Evolutionary conservation across 2,329 filamentous ascomycete genomes (phyloP).

Genomic region (Penicillium sp.): DNA sequence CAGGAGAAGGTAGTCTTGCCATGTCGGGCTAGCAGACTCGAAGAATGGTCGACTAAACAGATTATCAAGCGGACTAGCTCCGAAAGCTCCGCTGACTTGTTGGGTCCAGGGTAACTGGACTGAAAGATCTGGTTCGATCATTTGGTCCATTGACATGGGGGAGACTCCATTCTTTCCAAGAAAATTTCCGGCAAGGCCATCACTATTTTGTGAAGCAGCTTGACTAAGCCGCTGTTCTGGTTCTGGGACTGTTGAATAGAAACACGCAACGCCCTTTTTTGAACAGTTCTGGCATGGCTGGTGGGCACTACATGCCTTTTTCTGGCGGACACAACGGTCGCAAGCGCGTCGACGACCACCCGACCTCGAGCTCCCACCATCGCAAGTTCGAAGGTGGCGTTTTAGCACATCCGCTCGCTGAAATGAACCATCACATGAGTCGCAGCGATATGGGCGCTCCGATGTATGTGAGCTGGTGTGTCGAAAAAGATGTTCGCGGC

Average conservation of each 20-base stretch:
- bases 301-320: slow-evolving; percentile 40
- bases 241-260: slow-evolving; percentile 24
- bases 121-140: background rate
- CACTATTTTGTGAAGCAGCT: background rate
- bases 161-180: background rate
- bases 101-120: background rate
- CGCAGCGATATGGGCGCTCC: slow-evolving; percentile 40
- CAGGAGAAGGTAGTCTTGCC: slow-evolving; percentile 19
- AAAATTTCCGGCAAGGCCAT: background rate
- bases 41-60: slow-evolving; percentile 2
- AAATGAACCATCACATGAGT: slow-evolving; percentile 38
- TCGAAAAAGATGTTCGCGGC: slow-evolving; percentile 44
- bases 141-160: background rate
- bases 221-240: background rate
- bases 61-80: slow-evolving; percentile 6
- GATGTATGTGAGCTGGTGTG: slow-evolving; percentile 40
- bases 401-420: slow-evolving; percentile 45
- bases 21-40: slow-evolving; percentile 11
- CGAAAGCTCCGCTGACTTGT: slow-evolving; percentile 3
- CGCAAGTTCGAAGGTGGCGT: slow-evolving; percentile 41
- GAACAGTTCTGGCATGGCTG: slow-evolving; percentile 38
- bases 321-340: slow-evolving; percentile 41
- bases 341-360: slow-evolving; percentile 37
- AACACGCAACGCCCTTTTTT: slow-evolving; percentile 26
- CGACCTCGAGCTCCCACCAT: slow-evolving; percentile 24